Base-by-base conservation (phyloP, 2,329 filamentous ascomycete genomes). In the Apiospora rasikravindrae region DNA sequence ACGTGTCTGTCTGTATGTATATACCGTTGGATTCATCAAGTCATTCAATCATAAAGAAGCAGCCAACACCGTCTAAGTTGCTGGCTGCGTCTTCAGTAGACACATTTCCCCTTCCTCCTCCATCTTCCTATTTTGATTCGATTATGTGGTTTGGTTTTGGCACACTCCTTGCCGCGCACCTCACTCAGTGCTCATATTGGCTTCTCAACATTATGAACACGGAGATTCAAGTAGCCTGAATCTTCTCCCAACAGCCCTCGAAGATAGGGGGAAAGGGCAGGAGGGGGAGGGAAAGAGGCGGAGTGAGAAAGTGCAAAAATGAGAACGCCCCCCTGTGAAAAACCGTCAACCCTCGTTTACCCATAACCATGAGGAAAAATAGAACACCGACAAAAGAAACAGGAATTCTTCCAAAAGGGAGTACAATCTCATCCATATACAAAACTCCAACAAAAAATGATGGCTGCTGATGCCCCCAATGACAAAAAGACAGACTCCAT, bases 1-100 rank as follows among this genome's bases (percentile, higher is more conserved):
- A 37, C 53, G 53, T 64, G 33, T 64, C 57, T 64, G 57, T 64
- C 29, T 64, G 53, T 61, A 22, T 64, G 57, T 64, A 64, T 64
- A 64, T 64, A 53, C 77, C 75, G 73, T 78, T 77, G 70, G 76
- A 77, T 79, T 79, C 77, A 77, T 78, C 76, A 76, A 76, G 73
- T 73, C 76, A 74, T 77, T 71, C 71, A 75, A 73, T 77, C 75
- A 74, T 77, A 77, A 74, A 77, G 77, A 72, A 75, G 73, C 76
- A 76, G 75, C 76, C 19, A 73, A 77, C 75, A 75, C 73, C 73
- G 74, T 78, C 75, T 77, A 78, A 64, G 57, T 64, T n/a, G 57
- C 37, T 64, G 57, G 57, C 33, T 64, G 33, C 57, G 40, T 64
- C 57, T 64, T 64, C 57, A 64, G 57, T 22, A 64, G 33, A n/a